Evolutionary conservation across 441 rosid species (phyloP), one percentile per base, ranked within the genome.

Genomic region (Brassica balearica): DNA sequence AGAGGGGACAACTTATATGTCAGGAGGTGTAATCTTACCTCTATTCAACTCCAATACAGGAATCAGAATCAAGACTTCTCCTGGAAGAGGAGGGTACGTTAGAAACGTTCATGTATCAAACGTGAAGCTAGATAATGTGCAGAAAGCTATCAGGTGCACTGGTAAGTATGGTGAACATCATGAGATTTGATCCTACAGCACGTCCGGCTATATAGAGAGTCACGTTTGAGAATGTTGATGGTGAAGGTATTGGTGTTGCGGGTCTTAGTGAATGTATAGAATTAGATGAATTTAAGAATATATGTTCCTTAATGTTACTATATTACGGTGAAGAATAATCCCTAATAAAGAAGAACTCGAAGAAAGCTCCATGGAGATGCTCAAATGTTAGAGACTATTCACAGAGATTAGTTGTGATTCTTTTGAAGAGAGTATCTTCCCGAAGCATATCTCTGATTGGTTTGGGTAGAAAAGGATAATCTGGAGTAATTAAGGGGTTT

Each of bases 41-140:
- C 77, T 95, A 62, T 92, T 83, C 86, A 80, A 90, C 79, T 84
- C 99, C 11, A 86, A 69, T 12, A 86, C 88, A 0, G 98, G 87
- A 69, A 86, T 93, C 27, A 85, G 91, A 82, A 83, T 95, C 82
- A 95, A 95, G 84, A 93, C 98, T 9, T 85, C 99, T 65, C 90
- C 95, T 0, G 99, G 98, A 77, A 86, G 99, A 76, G 98, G 99
- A 3, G 99, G 98, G 60, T 93, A 92, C 70, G 94, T 95, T 36
- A 88, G 92, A 83, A 89, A 95, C 80, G 81, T 95, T 71, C 82
- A 82, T 67, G 55, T 92, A 75, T 87, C 93, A n/a, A 89, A 92
- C 72, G 80, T 92, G 83, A 84, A 86, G 55, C 76, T 95, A 76
- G 80, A 80, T 48, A 82, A 84, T 79, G 99, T 95, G 20, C 77